Conservation (phyloP, 768 basidiomycete genomes). For the Mycena venus region DNA sequence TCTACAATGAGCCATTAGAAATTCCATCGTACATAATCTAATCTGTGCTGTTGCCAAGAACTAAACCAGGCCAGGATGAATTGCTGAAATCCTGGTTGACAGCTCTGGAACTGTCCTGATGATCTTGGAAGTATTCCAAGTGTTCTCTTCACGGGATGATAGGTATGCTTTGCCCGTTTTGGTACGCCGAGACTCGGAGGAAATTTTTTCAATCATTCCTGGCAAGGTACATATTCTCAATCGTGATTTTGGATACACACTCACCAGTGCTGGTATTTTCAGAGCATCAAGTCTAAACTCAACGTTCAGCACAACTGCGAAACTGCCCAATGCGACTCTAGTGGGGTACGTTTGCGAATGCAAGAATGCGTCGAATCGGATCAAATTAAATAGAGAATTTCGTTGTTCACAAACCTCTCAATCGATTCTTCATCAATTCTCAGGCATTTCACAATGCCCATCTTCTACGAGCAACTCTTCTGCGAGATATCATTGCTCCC, state of each 20-base stretch:
- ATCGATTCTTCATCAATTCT: constrained; percentile 37
- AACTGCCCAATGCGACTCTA: constrained; percentile 16
- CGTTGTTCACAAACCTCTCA: constrained; percentile 26
- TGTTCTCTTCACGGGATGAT: neutral
- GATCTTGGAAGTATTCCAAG: too few relatives aligned
- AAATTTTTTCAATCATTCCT: neutral
- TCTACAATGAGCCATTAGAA: neutral
- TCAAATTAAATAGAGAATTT: neutral
- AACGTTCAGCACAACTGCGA: too few relatives aligned
- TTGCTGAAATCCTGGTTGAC: neutral
- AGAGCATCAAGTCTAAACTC: constrained; percentile 39
- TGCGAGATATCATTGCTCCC: neutral
- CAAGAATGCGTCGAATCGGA: constrained; percentile 33
- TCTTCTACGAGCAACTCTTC: constrained; percentile 12
- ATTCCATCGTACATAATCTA: too few relatives aligned
- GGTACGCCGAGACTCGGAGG: neutral
- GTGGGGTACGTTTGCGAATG: neutral
- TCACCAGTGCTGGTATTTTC: neutral
- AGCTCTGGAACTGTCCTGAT: neutral
- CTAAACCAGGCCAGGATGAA: neutral
- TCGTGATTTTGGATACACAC: neutral
- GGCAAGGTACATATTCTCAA: neutral
- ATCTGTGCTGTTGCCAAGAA: neutral
- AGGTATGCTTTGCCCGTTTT: neutral
- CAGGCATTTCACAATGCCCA: too few relatives aligned